A percentile compares a stretch with the other conserved stretches of the same genome.
phyloP scores from a whole-genome alignment of 1,139 yeast genomes.

The Geotrichum siamense region DNA sequence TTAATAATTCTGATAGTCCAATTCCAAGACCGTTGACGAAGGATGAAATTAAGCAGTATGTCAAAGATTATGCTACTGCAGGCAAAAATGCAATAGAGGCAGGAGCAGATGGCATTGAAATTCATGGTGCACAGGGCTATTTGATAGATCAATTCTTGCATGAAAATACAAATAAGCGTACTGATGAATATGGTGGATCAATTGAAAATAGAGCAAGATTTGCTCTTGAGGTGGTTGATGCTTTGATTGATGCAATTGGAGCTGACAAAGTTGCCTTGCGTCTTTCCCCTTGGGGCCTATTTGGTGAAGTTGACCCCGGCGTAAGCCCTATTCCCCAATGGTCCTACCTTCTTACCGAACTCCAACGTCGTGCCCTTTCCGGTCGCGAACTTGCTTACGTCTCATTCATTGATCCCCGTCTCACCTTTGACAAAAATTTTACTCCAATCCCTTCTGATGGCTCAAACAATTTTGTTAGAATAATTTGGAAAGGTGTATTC shows the following conservation, averaged over 20 bases:
- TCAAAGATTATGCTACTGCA: conserved; percentile 37
- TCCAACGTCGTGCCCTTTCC: conserved; percentile 28
- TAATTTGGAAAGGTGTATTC: conserved; percentile 38
- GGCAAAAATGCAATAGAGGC: conserved; percentile 45
- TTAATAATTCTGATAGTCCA: conserved; percentile 1
- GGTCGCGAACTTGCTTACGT: conserved; percentile 41
- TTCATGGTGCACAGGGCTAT: conserved; percentile 68
- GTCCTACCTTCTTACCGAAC: conserved; percentile 28
- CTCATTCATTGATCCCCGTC: conserved; percentile 45
- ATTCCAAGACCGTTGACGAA: conserved; percentile 35
- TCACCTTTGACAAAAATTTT: background rate
- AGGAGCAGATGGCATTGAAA: conserved; percentile 63
- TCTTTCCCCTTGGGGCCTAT: conserved; percentile 48
- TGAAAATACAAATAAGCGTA: conserved; percentile 47
- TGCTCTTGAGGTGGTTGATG: conserved; percentile 49
- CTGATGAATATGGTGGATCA: conserved; percentile 67
- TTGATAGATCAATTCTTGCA: conserved; percentile 48
- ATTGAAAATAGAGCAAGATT: conserved; percentile 61
- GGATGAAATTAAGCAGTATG: conserved; percentile 36
- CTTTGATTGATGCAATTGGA: conserved; percentile 46
- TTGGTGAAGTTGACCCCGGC: conserved; percentile 34
- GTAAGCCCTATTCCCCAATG: conserved; percentile 29
- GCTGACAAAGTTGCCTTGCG: conserved; percentile 49
- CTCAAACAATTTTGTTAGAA: conserved; percentile 18
- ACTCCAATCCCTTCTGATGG: background rate